Evolutionary conservation across 805 yeast species (phyloP).

Genomic region (Cyberlindnera americana): DNA sequence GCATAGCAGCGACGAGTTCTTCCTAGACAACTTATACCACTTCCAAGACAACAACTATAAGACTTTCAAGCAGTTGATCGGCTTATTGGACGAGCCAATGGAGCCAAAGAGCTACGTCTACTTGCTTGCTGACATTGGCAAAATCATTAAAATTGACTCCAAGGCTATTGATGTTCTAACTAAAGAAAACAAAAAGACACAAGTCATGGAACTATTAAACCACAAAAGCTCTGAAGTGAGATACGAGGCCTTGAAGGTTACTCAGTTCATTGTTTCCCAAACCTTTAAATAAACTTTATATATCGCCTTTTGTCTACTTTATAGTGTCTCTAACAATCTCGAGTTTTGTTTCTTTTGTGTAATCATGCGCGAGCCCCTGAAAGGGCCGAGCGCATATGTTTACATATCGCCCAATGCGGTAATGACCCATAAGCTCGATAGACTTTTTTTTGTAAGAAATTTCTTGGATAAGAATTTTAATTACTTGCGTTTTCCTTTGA

Average conservation of each 20-base stretch:
- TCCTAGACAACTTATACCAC: slow-evolving; percentile 75
- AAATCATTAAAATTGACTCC: slow-evolving; percentile 57
- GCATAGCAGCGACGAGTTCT: slow-evolving; percentile 82
- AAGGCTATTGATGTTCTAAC: slow-evolving; percentile 54
- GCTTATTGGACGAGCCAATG: slow-evolving; percentile 42
- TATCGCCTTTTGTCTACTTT: too few species aligned
- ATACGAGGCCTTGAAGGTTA: slow-evolving; percentile 91
- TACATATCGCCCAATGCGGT: slow-evolving; percentile 6
- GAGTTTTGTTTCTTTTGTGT: too few species aligned
- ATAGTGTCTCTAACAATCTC: too few species aligned
- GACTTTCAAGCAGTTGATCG: slow-evolving; percentile 58
- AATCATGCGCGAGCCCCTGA: too few species aligned
- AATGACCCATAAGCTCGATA: neutral
- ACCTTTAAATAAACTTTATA: slow-evolving; percentile 44
- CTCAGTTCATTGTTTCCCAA: slow-evolving; percentile 90
- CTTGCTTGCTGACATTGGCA: slow-evolving; percentile 63
- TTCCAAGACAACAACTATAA: slow-evolving; percentile 81
- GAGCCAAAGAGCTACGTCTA: slow-evolving; percentile 47
- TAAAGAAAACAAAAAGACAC: slow-evolving; percentile 62
- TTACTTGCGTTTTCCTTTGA: too few species aligned
- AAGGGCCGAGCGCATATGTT: slow-evolving; percentile 4
- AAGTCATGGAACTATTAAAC: slow-evolving; percentile 80
- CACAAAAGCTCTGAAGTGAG: slow-evolving; percentile 82
- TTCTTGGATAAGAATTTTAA: too few species aligned
- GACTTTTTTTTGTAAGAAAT: neutral